Percentiles rank a stretch among this genome's conserved stretches.
phyloP scores from a whole-genome alignment of 257 asterid genomes.

The Voacanga thouarsii region DNA sequence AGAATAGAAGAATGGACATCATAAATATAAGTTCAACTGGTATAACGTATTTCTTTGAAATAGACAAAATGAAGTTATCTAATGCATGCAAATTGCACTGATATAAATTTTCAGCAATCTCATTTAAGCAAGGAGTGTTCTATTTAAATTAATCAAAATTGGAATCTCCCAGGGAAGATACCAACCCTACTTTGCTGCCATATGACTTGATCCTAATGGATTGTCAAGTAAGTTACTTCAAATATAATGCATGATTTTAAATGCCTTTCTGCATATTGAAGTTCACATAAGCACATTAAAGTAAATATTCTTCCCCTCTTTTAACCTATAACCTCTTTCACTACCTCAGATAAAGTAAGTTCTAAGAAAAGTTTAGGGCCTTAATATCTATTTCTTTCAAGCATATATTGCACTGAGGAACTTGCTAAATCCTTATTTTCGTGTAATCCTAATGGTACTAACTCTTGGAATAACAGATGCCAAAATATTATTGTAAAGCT shows the following conservation, averaged over 20 bases:
- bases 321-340: background rate
- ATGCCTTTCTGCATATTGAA: background rate
- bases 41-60: no score
- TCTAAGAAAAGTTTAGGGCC: background rate
- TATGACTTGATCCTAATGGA: conserved; percentile 91
- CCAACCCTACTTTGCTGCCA: conserved; percentile 24
- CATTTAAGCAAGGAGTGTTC: no score
- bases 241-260: background rate
- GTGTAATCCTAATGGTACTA: background rate
- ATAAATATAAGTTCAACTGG: no score
- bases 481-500: no score
- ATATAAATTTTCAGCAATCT: no score
- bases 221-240: conserved; percentile 66
- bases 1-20: no score
- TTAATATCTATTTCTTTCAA: background rate
- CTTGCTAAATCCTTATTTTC: background rate
- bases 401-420: background rate
- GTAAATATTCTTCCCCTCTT: background rate
- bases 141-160: conserved; percentile 22
- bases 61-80: no score
- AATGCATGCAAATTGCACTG: no score
- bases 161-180: conserved; percentile 27
- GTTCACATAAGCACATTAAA: background rate
- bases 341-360: background rate
- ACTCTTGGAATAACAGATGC: conserved; percentile 53